Evolutionary conservation across 2,329 filamentous ascomycete species (phyloP).

Genomic region (Stemphylium beticola): DNA sequence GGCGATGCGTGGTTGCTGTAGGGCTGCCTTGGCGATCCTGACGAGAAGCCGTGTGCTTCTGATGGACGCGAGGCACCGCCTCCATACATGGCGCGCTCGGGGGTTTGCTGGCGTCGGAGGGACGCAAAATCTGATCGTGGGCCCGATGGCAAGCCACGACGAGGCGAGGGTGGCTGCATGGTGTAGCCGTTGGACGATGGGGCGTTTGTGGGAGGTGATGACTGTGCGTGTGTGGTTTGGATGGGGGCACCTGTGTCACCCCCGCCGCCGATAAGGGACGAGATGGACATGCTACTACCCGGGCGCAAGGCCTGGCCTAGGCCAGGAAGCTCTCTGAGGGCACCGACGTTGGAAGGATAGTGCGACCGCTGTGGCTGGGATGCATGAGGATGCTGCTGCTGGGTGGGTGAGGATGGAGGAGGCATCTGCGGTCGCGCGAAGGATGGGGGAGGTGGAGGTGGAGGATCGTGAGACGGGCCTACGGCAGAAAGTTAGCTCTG

Average conservation of each 20-base stretch:
- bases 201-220: constrained; percentile 52
- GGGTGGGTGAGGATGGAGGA: constrained; percentile 56
- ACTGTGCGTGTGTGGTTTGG: constrained; percentile 54
- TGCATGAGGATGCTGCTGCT: constrained; percentile 49
- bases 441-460: constrained; percentile 50
- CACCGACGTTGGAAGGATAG: constrained; percentile 50
- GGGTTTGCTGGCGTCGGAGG: constrained; percentile 47
- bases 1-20: constrained; percentile 47
- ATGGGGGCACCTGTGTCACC: constrained; percentile 53
- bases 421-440: constrained; percentile 56
- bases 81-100: constrained; percentile 44
- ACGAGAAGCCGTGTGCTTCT: constrained; percentile 36
- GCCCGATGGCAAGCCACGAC: constrained; percentile 40
- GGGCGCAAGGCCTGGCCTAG: constrained; percentile 61
- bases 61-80: constrained; percentile 32
- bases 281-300: constrained; percentile 74
- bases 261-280: constrained; percentile 69
- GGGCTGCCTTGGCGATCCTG: constrained; percentile 40
- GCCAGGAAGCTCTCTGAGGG: constrained; percentile 62
- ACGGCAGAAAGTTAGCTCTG: constrained; percentile 32
- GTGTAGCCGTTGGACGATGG: constrained; percentile 48
- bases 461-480: constrained; percentile 48
- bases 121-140: constrained; percentile 44
- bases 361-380: constrained; percentile 53
- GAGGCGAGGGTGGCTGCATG: constrained; percentile 57